Evolutionary conservation across 345 rosid species (phyloP), one percentile per base, ranked within the genome.

Genomic region (Lumnitzera littorea): DNA sequence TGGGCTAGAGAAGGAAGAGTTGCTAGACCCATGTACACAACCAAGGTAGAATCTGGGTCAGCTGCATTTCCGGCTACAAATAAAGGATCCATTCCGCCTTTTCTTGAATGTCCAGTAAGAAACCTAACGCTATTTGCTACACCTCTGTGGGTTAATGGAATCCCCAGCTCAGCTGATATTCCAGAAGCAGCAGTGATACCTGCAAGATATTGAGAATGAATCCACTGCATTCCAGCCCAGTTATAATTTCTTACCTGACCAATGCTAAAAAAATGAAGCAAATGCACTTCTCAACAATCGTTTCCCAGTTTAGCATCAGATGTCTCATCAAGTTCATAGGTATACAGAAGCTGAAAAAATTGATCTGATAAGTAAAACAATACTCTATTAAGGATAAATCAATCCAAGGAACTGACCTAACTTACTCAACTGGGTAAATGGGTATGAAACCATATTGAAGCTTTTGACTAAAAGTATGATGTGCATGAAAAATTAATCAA

Each of bases 131-230:
- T 88, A 24, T 72, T 91, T 25, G 99, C 89, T 55, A 90, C 78
- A 48, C 97, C 97, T 13, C 97, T 70, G 64, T 94, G 99, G 23
- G 99, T 94, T 69, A 94, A 78, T 15, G 99, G 99, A 70, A 94
- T 79, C 53, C 99, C 97, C 17, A 90, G 72, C 75, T 90, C 99
- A 29, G 99, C 97, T 51, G 96, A 82, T 66, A 94, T 94, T 56
- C 97, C 99, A 1, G 99, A 94, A 24, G 97, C 99, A 0, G 99
- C 97, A 31, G 99, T 94, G 16, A 94, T 94, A 58, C 97, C 97
- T 87, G 79, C 65, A 78, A 56, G 66, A 54, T 61, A 67, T 68
- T 24, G 15, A 63, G 17, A 55, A 14, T 15, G 47, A 63, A 49
- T 49, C 58, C 15, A 64, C 61, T 9, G 53, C n/a, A 11, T 41